Evolutionary conservation across 768 basidiomycete species (phyloP), one percentile per base, ranked within the genome.

Genomic region (Panus rudis): DNA sequence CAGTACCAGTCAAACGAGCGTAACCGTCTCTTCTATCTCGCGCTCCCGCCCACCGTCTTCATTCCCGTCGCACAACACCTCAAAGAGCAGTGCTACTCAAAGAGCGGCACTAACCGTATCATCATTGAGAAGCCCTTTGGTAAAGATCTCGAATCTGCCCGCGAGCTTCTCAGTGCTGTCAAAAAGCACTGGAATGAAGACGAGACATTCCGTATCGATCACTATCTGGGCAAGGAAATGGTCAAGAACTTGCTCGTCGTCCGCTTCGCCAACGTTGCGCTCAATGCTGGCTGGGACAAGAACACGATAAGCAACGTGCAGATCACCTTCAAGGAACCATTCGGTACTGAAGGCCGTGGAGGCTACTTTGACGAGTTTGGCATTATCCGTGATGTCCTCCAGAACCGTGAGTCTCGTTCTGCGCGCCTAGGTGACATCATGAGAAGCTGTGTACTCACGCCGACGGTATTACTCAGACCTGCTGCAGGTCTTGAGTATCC

Each of bases 301-400:
- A 91, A 93, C 64, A 90, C 81, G 47, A 85, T 99, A 69, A 81
- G 78, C 67, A 98, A 92, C 59, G 92, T 99, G 25, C 96, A 99
- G 65, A 96, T 98, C 66, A 96, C 92, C 13, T 97, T 98, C 79
- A 98, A 98, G 71, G 96, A 98, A 65, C 92, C 93, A 2, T 97
- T 98, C 61, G 94, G 94, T 16, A 99, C 94, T 37, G 96, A 99
- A 62, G 94, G 94, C n/a, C 88, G 94, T 52, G 94, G 94, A n/a
- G 94, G 96, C 14, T 99, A 99, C 75, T 99, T 99, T 69, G 94
- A 99, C 63, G 93, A 98, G 67, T 99, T 97, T 66, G 96, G 96
- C 43, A 98, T 99, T 63, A 93, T 99, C 64, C 85, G 94, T 59
- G 94, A 99, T 64, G 74, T 99, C 46, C 71, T 93, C 60, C 94